Conservation (phyloP, 2,329 filamentous ascomycete species). For the Fusarium humuli region DNA sequence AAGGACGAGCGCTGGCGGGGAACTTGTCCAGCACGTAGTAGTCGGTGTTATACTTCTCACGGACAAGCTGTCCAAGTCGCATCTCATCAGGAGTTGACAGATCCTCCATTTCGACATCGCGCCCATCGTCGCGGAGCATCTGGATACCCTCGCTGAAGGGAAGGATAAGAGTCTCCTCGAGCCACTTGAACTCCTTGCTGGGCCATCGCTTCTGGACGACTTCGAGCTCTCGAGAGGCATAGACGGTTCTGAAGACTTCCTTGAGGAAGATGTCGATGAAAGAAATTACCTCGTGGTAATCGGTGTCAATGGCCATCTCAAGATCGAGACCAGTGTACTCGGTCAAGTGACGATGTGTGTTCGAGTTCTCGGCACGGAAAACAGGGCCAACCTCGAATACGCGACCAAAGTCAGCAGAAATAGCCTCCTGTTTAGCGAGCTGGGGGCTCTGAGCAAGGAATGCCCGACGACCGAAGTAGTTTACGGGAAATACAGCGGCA, state of each 20-base stretch:
- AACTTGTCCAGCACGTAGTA: conserved; percentile 97
- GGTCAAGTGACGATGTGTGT: conserved; percentile 92
- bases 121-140: conserved; percentile 85
- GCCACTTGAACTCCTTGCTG: conserved; percentile 85
- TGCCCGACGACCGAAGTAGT: conserved; percentile 88
- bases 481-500: conserved; percentile 89
- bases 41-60: conserved; percentile 87
- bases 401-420: conserved; percentile 87
- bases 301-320: conserved; percentile 89
- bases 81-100: conserved; percentile 89
- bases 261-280: conserved; percentile 86
- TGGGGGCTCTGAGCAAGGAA: conserved; percentile 94
- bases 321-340: conserved; percentile 94
- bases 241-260: conserved; percentile 66
- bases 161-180: conserved; percentile 85
- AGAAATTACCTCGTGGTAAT: conserved; percentile 88
- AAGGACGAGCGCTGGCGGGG: conserved; percentile 83
- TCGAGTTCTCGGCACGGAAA: conserved; percentile 94
- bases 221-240: conserved; percentile 74
- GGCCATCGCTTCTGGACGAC: conserved; percentile 86
- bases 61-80: conserved; percentile 83
- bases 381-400: conserved; percentile 82
- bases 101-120: conserved; percentile 80
- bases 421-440: conserved; percentile 91
- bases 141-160: conserved; percentile 82